Evolutionary conservation across 768 basidiomycete genomes (phyloP), one percentile per base, ranked within the genome.

Genomic region (Collybia nuda): DNA sequence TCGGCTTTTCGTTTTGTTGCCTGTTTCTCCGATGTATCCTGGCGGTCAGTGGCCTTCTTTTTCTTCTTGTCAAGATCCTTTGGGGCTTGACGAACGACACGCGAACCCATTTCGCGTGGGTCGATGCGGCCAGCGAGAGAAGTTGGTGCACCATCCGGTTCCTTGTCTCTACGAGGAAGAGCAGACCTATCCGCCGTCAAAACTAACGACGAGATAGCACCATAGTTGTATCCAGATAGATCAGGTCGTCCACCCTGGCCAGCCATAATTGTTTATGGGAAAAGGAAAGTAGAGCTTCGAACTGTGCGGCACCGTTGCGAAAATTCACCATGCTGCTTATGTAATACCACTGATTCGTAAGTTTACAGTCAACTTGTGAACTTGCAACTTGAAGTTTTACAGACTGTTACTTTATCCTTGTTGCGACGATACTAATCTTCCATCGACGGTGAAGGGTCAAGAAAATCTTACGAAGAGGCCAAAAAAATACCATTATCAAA

Each of bases 111-210:
- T 55, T 95, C 87, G 54, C 78, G 81, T 7, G 85, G 78, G 75
- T 93, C 86, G 50, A 99, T 98, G 22, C 88, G 82, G 14, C 97
- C 97, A 40, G 85, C 88, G 28, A 98, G 84, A 2, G 94, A 87
- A 14, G 95, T 95, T 8, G 95, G 91, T 6, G 93, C 92, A 55
- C 97, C 96, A 75, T 97, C 94, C 6, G 95, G 95, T 67, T 99
- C 96, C 72, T 90, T 90, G 78, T 95, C 92, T 55, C 94, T 79
- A 41, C 93, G 80, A 17, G 90, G 90, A 44, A 93, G 72, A 1
- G 78, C 80, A 45, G 89, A 88, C 47, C 86, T 77, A 72, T 92
- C 88, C 11, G 96, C 92, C n/a, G 90, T 94, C 62, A 98, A 78
- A 40, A 98, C 96, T 39, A 98, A 81, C 18, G 92, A 94, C 23